Evolutionary conservation across 2,329 filamentous ascomycete species (phyloP), one percentile per base, ranked within the genome.

Genomic region (Aspergillus ochraceus): DNA sequence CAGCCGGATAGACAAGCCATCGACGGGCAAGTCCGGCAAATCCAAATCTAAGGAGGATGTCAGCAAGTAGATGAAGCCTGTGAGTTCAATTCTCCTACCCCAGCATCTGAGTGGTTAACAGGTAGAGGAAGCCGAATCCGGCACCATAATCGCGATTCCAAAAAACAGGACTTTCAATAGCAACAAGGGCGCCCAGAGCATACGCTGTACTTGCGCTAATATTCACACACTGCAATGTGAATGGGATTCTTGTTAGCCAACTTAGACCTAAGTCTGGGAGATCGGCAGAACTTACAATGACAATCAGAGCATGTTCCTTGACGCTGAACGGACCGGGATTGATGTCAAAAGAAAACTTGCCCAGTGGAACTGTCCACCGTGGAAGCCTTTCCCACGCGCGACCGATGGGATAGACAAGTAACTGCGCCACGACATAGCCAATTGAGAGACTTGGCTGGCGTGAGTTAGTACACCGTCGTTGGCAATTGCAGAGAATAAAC

Each of bases 271-370:
- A 12, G 4, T 10, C 32, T 0, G 78, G 78, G 59, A 82, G 81
- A 6, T 77, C 78, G 17, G 81, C 77, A 60, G 82, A 82, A 62
- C 75, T 77, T 79, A 81, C 81, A 55, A 81, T 79, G 42, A 79
- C 79, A 39, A 80, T 73, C 14, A 81, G 62, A 1, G 77, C 74
- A 57, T 81, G 79, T 52, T 81, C 79, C 36, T 42, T 42, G 67
- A 80, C 77, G 61, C 80, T 81, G 67, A 81, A 81, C 54, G 72
- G 67, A 45, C 71, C 36, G 1, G 36, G 71, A 57, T 80, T 78
- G 0, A 78, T 78, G 59, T 81, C 81, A 30, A 78, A 63, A 4
- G 57, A 60, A 10, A 70, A 64, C 3, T 36, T 36, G 32, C 32
- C 68, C 20, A 62, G 58, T 6, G 45, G 64, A 29, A 62, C 71